Evolutionary conservation across 2,329 filamentous ascomycete species (phyloP).

Genomic region (Cordyceps cicadae): DNA sequence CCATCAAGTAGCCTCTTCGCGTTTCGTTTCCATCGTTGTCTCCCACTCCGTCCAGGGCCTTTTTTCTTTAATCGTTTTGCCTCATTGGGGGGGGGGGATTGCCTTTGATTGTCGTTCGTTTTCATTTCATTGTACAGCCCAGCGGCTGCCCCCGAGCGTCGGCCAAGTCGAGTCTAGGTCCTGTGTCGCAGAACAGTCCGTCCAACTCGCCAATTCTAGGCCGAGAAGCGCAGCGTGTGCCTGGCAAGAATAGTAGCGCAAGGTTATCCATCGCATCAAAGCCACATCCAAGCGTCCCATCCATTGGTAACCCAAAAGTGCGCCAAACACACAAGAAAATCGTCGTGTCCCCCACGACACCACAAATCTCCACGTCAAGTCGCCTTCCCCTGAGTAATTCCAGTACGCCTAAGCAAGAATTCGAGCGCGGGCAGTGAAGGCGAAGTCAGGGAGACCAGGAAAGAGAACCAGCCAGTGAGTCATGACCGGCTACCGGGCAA

Average conservation of each 20-base stretch:
- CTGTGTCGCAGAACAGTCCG: not conserved
- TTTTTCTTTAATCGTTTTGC: not conserved
- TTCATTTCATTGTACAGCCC: slow-evolving; percentile 1
- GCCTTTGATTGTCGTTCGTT: not conserved
- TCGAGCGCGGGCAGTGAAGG: not conserved
- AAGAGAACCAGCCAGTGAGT: not conserved
- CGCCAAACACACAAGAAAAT: not conserved
- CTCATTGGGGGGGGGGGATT: not conserved
- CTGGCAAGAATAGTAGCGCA: slow-evolving; percentile 16
- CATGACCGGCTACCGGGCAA: not conserved
- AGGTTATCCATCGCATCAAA: slow-evolving; percentile 38
- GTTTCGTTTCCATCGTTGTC: not conserved
- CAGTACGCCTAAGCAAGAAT: slow-evolving; percentile 1
- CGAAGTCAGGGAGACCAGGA: not conserved
- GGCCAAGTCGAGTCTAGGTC: not conserved
- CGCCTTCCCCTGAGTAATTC: not conserved
- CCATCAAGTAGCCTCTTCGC: not conserved
- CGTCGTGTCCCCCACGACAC: not conserved
- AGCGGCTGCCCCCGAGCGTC: not conserved
- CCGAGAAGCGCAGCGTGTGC: not conserved
- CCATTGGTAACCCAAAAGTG: not conserved
- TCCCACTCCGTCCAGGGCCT: not conserved
- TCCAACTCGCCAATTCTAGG: not conserved
- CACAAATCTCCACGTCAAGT: not conserved
- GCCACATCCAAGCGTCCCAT: not conserved